Percentiles rank a stretch among this genome's conserved stretches.
phyloP scores from a whole-genome alignment of 2,329 filamentous ascomycete genomes.

The Salinomyces thailandicus region DNA sequence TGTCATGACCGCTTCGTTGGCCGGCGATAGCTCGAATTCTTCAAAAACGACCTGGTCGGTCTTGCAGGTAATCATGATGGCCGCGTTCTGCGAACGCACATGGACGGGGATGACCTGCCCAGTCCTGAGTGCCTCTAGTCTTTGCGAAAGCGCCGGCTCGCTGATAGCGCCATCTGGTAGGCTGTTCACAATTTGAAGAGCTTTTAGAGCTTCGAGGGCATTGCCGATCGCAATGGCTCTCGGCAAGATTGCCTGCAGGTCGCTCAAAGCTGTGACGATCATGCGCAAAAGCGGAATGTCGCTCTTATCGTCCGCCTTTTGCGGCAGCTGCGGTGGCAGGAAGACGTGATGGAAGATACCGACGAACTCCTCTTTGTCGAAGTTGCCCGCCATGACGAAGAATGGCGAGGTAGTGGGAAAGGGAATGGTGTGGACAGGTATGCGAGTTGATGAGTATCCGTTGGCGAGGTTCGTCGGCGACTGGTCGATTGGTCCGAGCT shows the following conservation, averaged over 20 bases:
- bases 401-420: too few species aligned
- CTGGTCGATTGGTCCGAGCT: too few species aligned
- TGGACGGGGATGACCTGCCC: slow-evolving; percentile 7
- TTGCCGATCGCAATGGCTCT: not conserved
- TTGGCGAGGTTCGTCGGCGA: too few species aligned
- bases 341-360: slow-evolving; percentile 32
- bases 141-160: slow-evolving; percentile 21
- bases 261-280: not conserved
- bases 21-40: slow-evolving; percentile 50
- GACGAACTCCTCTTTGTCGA: slow-evolving; percentile 2
- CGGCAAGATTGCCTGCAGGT: not conserved
- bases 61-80: slow-evolving; percentile 13
- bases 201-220: not conserved
- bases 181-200: not conserved
- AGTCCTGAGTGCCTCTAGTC: slow-evolving; percentile 5
- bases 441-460: too few species aligned
- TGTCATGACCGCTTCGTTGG: slow-evolving; percentile 42
- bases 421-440: too few species aligned
- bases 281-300: slow-evolving; percentile 1
- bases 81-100: slow-evolving; percentile 15
- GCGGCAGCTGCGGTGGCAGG: slow-evolving; percentile 34
- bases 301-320: slow-evolving; percentile 22
- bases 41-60: slow-evolving; percentile 40
- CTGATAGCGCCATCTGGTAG: not conserved
- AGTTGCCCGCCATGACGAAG: not conserved